Percentiles rank a stretch among this genome's conserved stretches.
These are phyloP conservation scores for Encephalitozoon intestinalis DNA, from an alignment of 371 early-diverging fungal genomes.

Conservation along the genomic window DNA sequence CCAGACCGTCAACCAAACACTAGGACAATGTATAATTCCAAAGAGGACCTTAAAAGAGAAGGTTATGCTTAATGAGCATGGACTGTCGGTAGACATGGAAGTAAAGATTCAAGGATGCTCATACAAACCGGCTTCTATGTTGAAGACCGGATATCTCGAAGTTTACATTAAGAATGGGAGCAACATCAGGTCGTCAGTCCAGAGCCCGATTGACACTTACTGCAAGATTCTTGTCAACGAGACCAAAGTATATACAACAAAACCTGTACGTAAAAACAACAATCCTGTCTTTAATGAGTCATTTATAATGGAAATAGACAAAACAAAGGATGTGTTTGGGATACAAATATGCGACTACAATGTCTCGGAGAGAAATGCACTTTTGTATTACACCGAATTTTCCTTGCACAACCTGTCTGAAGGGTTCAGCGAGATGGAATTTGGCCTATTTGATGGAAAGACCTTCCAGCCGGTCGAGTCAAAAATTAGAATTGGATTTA, in stretches of 20 bases:
- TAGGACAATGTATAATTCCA: conserved; percentile 38
- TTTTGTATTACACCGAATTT: conserved; percentile 47
- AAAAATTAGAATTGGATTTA: conserved; percentile 40
- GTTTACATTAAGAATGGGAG: conserved; percentile 46
- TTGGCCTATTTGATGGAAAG: conserved; percentile 43
- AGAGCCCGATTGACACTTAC: conserved; percentile 34
- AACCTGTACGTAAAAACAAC: background rate
- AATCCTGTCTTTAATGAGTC: conserved; percentile 54
- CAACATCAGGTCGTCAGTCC: conserved; percentile 10
- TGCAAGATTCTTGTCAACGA: conserved; percentile 51
- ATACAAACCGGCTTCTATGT: background rate
- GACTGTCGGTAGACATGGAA: conserved; percentile 14
- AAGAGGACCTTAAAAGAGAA: conserved; percentile 31
- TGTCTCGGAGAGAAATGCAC: conserved; percentile 21
- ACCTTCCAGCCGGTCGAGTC: conserved; percentile 7
- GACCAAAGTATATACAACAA: conserved; percentile 46
- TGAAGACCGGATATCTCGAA: conserved; percentile 41
- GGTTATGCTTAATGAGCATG: conserved; percentile 13
- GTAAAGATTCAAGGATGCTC: conserved; percentile 15
- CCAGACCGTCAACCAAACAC: conserved; percentile 11
- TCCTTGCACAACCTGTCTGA: conserved; percentile 45
- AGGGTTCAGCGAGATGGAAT: conserved; percentile 41
- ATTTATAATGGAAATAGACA: conserved; percentile 35
- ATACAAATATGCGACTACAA: conserved; percentile 46
- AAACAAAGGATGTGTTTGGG: conserved; percentile 37